phyloP scores from a whole-genome alignment of 768 basidiomycete species.

The Suillus alpinus region DNA sequence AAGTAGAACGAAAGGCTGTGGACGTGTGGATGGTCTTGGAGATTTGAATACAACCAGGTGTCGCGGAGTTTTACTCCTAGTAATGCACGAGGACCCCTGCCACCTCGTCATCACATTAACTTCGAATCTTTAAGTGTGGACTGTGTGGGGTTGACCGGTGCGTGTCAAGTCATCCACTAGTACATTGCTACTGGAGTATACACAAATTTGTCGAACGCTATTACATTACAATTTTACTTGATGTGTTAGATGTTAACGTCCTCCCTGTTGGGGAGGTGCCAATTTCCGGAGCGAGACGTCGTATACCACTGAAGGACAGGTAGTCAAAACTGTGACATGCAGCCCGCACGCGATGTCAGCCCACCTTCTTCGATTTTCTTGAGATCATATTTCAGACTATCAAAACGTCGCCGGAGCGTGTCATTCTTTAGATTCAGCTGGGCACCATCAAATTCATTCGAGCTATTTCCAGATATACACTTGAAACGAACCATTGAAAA shows the following conservation, averaged over 20 bases:
- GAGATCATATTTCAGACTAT: constrained; percentile 82
- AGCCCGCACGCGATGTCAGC: constrained; percentile 11
- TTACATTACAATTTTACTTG: neutral
- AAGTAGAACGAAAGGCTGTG: neutral
- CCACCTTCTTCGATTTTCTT: constrained; percentile 87
- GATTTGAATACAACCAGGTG: neutral
- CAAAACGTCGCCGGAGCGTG: constrained; percentile 67
- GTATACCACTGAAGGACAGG: constrained; percentile 61
- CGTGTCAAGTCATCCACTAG: neutral
- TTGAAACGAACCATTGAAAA: constrained; percentile 66
- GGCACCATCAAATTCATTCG: neutral
- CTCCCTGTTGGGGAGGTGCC: constrained; percentile 14
- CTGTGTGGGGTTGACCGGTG: neutral
- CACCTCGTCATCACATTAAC: neutral
- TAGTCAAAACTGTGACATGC: constrained; percentile 6
- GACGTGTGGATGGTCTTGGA: constrained; percentile 1
- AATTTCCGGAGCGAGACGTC: constrained; percentile 79
- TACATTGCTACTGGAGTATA: neutral
- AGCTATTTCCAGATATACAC: neutral
- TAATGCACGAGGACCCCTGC: neutral
- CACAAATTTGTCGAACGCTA: neutral
- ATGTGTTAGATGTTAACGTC: neutral
- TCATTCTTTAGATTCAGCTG: constrained; percentile 86
- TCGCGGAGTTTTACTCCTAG: neutral
- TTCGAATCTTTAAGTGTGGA: neutral